Evolutionary conservation across 2,329 filamentous ascomycete genomes (phyloP).

Genomic region (Diaporthe sp.): DNA sequence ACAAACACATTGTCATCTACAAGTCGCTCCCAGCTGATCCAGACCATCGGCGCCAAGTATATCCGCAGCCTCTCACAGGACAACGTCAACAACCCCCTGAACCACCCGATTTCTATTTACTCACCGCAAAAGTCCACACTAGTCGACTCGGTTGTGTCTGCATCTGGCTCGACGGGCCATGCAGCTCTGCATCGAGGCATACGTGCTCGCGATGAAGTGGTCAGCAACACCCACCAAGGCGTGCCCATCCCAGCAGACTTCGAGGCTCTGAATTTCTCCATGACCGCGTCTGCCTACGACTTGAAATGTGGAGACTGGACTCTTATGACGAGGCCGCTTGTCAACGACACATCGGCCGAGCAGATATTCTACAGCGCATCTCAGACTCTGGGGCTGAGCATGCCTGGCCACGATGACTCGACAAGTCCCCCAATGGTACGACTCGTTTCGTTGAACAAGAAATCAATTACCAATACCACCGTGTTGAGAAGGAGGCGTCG

Average conservation of each 20-base stretch:
- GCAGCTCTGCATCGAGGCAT: neutral
- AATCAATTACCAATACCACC: neutral
- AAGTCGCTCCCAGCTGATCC: constrained; percentile 25
- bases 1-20: neutral
- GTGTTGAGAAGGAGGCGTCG: neutral
- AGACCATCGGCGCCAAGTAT: constrained; percentile 26
- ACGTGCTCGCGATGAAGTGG: neutral
- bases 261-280: constrained; percentile 35
- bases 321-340: constrained; percentile 20
- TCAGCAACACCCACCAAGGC: neutral
- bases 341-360: neutral
- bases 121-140: neutral
- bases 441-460: constrained; percentile 37
- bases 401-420: constrained; percentile 5
- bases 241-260: neutral
- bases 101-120: neutral
- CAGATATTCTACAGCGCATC: constrained; percentile 26
- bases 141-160: neutral
- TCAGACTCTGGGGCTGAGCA: constrained; percentile 27
- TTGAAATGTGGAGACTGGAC: constrained; percentile 41
- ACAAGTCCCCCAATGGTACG: neutral
- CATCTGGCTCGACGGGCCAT: neutral
- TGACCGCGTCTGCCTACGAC: constrained; percentile 38
- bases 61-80: constrained; percentile 32
- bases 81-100: neutral